Evolutionary conservation across 2,329 filamentous ascomycete species (phyloP), one percentile per base, ranked within the genome.

Genomic region (Hymenoscyphus infarciens): DNA sequence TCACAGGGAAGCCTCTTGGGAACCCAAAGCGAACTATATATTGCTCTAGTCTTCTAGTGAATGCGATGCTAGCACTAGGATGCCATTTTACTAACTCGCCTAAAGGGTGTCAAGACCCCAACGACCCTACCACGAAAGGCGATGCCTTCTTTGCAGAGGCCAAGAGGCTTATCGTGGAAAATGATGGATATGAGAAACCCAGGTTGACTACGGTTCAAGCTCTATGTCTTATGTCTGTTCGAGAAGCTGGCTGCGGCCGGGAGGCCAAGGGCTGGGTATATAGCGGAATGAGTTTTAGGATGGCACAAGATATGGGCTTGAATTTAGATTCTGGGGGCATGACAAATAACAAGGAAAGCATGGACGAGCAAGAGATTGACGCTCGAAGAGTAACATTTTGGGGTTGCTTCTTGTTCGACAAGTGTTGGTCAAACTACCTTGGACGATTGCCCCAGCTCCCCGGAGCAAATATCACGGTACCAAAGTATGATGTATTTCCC

Each of bases 231-330:
- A 97, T 99, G 93, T 97, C 93, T 7, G 94, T 98, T 0, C 84
- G 95, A 64, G 95, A 99, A 78, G 95, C 94, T 2, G 95, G 95
- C 0, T 98, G 94, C 74, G 94, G 91, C 0, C 84, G 94, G 52
- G 95, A 98, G 77, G 92, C 92, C 45, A 96, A 95, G 75, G 95
- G 95, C 1, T 99, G 95, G 95, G 92, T 97, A 3, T 98, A 98
- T 75, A 97, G 92, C 71, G 94, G 95, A 57, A 97, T 99, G 91
- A 95, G 91, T 71, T 98, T 99, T 74, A 88, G 95, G 54, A 98
- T 99, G 94, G 94, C 93, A 0, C 90, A 90, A 74, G 95, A 99
- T 71, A 84, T 99, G 66, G 95, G 95, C 0, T 81, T 99, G 60
- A 96, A 97, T 71, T 84, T 97, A 19, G 90, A 97, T 72, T 85